Evolutionary conservation across 192 early-diverging fungal species (phyloP), one percentile per base, ranked within the genome.

Genomic region (Backusella sp.): DNA sequence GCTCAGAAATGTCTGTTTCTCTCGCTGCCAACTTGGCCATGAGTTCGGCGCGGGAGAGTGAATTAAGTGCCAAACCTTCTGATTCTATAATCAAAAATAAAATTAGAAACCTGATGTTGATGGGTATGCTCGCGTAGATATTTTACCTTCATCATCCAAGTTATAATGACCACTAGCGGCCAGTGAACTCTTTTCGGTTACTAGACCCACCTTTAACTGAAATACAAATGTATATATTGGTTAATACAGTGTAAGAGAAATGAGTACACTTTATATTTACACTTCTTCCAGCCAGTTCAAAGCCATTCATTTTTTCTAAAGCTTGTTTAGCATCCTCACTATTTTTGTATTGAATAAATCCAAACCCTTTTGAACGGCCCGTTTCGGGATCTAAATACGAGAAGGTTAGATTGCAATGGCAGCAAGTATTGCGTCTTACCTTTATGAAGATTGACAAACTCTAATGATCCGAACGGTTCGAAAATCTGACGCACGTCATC

Each of bases 391-490:
- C 75, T 76, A 65, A 6, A 26, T 12, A 14, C 7, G 14, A 26
- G 3, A n/a, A n/a, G 6, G 19, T 62, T 62, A 62, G 56, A 28
- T 62, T 62, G 23, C 26, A 23, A 12, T 23, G 28, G 12, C 56
- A 23, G 9, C 15, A 39, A 39, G 23, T 4, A 62, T 17, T 23
- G 8, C 15, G 2, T 30, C 0, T 62, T 70, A 74, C 73, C 93
- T 74, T 87, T 92, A 82, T 93, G 92, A 19, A 99, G 80, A 70
- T 91, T 90, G 75, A 96, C 91, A 76, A 89, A 90, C 52, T 97
- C 96, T 19, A 99, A 84, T 1, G 84, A 83, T 3, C 96, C 97
- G 87, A 95, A 94, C 52, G 91, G 84, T 77, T 95, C 93, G 77
- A 98, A 96, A 17, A 95, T 87, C 36, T 85, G 84, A 71, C 87